A percentile compares a stretch with the other conserved stretches of the same genome.
Evolutionary conservation across 495 filamentous ascomycete genomes (phyloP).

Genomic region (Daldinia concentrica): DNA sequence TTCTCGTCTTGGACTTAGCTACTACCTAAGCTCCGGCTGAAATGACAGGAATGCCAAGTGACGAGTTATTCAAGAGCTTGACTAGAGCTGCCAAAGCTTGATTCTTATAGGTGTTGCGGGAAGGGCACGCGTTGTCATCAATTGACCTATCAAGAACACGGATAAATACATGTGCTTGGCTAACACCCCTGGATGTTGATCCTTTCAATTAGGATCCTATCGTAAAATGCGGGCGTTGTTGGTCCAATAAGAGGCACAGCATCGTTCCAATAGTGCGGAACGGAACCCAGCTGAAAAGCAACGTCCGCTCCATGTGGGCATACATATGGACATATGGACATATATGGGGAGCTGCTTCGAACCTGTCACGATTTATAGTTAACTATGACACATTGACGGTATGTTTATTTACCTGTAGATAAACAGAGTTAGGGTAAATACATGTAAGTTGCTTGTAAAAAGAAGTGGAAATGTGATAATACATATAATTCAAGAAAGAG

Average conservation of each 20-base stretch:
- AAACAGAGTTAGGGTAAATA: background rate
- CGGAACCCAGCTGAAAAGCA: constrained; percentile 25
- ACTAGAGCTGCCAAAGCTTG: constrained; percentile 23
- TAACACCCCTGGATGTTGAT: constrained; percentile 20
- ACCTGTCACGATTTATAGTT: background rate
- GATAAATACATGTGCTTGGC: constrained; percentile 32
- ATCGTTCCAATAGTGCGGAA: constrained; percentile 26
- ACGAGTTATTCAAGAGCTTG: constrained; percentile 21
- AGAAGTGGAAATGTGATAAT: background rate
- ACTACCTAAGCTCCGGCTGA: constrained; percentile 5
- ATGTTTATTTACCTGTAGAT: background rate
- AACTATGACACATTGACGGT: background rate
- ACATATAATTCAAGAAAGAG: background rate
- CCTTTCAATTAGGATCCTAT: constrained; percentile 23
- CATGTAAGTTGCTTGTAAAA: background rate
- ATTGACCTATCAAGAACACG: constrained; percentile 34
- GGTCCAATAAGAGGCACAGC: constrained; percentile 32
- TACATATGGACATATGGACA: background rate
- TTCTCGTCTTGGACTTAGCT: constrained; percentile 13
- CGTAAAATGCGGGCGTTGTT: background rate
- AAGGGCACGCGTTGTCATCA: constrained; percentile 15
- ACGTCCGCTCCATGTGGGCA: constrained; percentile 1
- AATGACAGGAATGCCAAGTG: constrained; percentile 30
- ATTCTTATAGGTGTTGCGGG: constrained; percentile 33
- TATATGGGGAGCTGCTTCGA: background rate